Conservation (phyloP, 257 asterid species). For the Lycium barbarum region DNA sequence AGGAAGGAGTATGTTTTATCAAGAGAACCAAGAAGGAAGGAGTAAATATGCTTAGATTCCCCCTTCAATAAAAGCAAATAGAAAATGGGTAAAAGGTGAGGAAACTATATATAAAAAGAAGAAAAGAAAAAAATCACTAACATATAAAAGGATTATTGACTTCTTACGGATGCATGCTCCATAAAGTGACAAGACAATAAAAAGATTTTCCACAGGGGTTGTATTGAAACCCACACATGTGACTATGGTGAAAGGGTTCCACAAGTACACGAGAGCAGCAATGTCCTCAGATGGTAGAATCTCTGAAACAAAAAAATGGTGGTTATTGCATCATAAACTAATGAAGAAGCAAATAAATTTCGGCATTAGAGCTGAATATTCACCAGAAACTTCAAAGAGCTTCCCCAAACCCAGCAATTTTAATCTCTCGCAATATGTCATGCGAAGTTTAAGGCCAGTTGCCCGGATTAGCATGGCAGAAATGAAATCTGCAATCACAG, state of each 20-base stretch:
- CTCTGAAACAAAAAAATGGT: conserved; percentile 48
- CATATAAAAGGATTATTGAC: conserved; percentile 31
- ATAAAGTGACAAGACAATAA: conserved; percentile 72
- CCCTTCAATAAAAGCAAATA: neutral
- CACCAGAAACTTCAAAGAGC: conserved; percentile 55
- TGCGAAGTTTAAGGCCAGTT: conserved; percentile 68
- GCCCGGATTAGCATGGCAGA: conserved; percentile 85
- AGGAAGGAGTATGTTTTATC: neutral
- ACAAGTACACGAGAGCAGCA: conserved; percentile 90
- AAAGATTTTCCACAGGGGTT: conserved; percentile 80
- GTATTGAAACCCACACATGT: conserved; percentile 91
- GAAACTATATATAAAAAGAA: neutral
- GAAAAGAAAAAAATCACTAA: conserved; percentile 24
- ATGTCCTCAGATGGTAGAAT: conserved; percentile 82
- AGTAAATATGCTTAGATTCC: neutral
- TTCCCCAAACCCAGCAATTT: conserved; percentile 64
- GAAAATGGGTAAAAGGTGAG: neutral
- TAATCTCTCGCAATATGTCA: conserved; percentile 56
- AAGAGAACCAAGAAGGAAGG: conserved; percentile 21
- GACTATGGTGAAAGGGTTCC: conserved; percentile 92
- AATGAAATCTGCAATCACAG: conserved; percentile 86
- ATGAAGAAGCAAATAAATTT: conserved; percentile 30
- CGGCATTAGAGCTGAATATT: neutral
- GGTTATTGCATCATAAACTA: conserved; percentile 25
- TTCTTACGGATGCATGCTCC: conserved; percentile 89